Percentiles rank a stretch among this genome's conserved stretches.
Evolutionary conservation across 2,329 filamentous ascomycete genomes (phyloP).

Genomic region (Sclerotinia borealis): DNA sequence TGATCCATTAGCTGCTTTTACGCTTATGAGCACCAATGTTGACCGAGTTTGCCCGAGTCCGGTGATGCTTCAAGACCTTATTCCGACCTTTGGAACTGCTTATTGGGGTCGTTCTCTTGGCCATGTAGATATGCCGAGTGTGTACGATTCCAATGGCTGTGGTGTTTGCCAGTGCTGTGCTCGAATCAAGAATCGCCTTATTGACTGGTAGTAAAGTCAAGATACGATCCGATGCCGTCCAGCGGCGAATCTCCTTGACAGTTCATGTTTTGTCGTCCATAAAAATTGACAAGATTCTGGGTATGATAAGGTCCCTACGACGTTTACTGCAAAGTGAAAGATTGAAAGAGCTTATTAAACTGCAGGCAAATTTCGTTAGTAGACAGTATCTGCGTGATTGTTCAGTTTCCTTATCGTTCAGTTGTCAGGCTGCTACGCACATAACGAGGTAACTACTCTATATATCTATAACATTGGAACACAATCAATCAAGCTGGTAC

Average conservation of each 20-base stretch:
- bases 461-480: neutral
- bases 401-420: neutral
- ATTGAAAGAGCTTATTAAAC: neutral
- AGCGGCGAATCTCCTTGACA: constrained; percentile 23
- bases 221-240: constrained; percentile 24
- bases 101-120: constrained; percentile 37
- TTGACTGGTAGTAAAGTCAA: too few species aligned
- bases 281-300: constrained; percentile 28
- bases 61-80: constrained; percentile 39
- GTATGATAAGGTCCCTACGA: neutral
- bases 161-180: too few species aligned
- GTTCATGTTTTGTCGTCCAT: constrained; percentile 22
- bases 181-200: too few species aligned
- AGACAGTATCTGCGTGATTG: neutral
- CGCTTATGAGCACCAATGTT: constrained; percentile 27
- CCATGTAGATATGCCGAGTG: constrained; percentile 36
- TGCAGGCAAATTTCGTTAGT: neutral
- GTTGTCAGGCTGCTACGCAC: too few species aligned
- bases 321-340: neutral
- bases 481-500: neutral
- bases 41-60: constrained; percentile 25
- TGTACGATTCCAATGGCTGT: too few species aligned
- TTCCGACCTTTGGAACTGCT: constrained; percentile 37
- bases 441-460: too few species aligned
- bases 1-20: constrained; percentile 17